Percentiles rank a stretch among this genome's conserved stretches.
Evolutionary conservation across 345 rosid genomes (phyloP).

Genomic region (Zanthoxylum bungeanum): DNA sequence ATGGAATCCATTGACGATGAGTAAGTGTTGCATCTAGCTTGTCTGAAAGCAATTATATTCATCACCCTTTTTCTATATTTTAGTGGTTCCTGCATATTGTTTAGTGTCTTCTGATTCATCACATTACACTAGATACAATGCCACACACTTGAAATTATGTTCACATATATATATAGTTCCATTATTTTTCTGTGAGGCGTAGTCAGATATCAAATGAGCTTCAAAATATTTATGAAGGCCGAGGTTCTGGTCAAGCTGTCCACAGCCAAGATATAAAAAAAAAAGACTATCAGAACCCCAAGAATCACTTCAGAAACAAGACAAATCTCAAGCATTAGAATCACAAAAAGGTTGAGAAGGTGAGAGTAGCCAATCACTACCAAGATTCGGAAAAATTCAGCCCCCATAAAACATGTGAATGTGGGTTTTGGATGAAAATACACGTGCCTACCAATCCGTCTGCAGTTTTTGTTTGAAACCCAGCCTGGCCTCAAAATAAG

Average conservation of each 20-base stretch:
- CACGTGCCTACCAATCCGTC: too few species aligned
- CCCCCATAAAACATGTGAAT: too few species aligned
- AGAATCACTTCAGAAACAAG: conserved; percentile 12
- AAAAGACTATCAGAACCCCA: conserved; percentile 18
- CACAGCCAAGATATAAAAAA: conserved; percentile 16
- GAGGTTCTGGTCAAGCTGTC: conserved; percentile 21
- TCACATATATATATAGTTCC: too few species aligned
- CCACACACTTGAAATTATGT: too few species aligned
- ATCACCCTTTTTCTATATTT: background rate
- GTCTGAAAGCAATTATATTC: conserved; percentile 3
- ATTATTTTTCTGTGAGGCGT: too few species aligned
- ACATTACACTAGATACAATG: background rate
- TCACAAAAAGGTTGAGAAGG: conserved; percentile 6
- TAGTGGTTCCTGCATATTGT: background rate
- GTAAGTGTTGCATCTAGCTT: conserved; percentile 51
- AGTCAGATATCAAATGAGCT: conserved; percentile 62
- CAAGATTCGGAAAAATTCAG: conserved; percentile 5
- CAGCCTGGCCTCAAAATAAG: too few species aligned
- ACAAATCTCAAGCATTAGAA: conserved; percentile 7
- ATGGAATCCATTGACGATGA: conserved; percentile 72
- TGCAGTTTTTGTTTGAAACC: too few species aligned
- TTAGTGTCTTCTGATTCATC: background rate
- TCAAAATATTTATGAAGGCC: conserved; percentile 51
- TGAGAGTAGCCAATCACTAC: conserved; percentile 8
- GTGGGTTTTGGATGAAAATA: too few species aligned